Base-by-base conservation (phyloP, 78 protist species). In the Salpingoeca rosetta region DNA sequence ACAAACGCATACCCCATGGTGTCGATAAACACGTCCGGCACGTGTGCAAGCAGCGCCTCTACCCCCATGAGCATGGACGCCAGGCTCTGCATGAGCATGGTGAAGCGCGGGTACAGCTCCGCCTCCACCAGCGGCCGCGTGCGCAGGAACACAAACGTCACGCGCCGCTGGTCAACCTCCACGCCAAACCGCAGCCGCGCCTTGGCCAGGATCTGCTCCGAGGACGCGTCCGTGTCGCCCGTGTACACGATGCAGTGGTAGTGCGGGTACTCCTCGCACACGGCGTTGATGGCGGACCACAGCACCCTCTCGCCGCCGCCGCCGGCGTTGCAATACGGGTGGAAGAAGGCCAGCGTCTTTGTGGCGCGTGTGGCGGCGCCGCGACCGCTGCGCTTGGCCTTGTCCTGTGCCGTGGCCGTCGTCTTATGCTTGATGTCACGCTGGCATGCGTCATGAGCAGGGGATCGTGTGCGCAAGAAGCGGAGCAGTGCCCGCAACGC, bases 251-350 rank as follows among this genome's bases (percentile, higher is more conserved):
- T 87, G 36, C 72, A 28, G 22, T 38, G 45, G 3, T 3, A 1
- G 82, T 1, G 39, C 31, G 39, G 81, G 24, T 76, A 75, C 17
- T 24, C 31, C 40, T 1, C 45, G 45, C 72, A 72, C n/a, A 76
- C 82, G 73, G 82, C 83, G 25, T 22, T 26, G n/a, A 85, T 17
- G 0, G 82, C 80, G 24, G n/a, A 72, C 90, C 89, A 92, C 39
- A 92, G 82, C 28, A 93, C 95, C 3, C 96, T 79, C 85, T 93
- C 96, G 28, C 96, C 96, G 3, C 96, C 96, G 0, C 96, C 96
- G 38, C 93, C 94, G 36, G 90, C 96, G 41, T 93, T 88, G 84
- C 92, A 82, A 80, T 83, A 90, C 22, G 92, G 94, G 81, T 92
- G 94, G 82, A 92, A 87, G 37, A 92, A 83, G 74, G 75, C 92